Evolutionary conservation across 805 yeast genomes (phyloP).

Genomic region (Torulaspora gathmanii): DNA sequence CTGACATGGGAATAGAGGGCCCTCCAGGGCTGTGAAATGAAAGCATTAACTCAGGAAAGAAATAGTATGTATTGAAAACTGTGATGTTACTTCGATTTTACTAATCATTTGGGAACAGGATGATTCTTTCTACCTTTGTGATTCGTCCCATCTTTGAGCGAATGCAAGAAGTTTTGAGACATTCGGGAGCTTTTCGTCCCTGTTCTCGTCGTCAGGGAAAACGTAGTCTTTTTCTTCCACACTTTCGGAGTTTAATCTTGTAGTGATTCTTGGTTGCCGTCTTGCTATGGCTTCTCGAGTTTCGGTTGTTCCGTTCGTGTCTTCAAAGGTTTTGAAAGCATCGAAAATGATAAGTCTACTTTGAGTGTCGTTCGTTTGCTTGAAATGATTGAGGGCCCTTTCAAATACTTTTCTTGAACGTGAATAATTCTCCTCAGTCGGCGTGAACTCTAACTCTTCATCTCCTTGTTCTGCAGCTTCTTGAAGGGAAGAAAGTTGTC

Average conservation of each 20-base stretch:
- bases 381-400: slow-evolving; percentile 46
- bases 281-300: slow-evolving; percentile 37
- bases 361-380: slow-evolving; percentile 35
- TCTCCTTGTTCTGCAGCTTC: slow-evolving; percentile 40
- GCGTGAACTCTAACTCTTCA: slow-evolving; percentile 44
- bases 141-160: slow-evolving; percentile 47
- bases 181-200: slow-evolving; percentile 27
- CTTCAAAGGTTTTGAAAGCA: slow-evolving; percentile 62
- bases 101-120: slow-evolving; percentile 4
- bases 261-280: slow-evolving; percentile 53
- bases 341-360: slow-evolving; percentile 52
- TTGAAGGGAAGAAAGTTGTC: slow-evolving; percentile 22
- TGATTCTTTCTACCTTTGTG: slow-evolving; percentile 8
- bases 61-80: slow-evolving; percentile 11
- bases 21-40: slow-evolving; percentile 30
- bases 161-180: slow-evolving; percentile 40
- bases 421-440: slow-evolving; percentile 47
- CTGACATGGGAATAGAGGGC: slow-evolving; percentile 29
- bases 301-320: slow-evolving; percentile 49
- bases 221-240: slow-evolving; percentile 57
- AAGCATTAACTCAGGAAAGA: slow-evolving; percentile 15
- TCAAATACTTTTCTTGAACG: slow-evolving; percentile 55
- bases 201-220: slow-evolving; percentile 62
- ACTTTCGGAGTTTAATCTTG: slow-evolving; percentile 37
- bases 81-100: slow-evolving; percentile 4